Conservation (phyloP, 2,329 filamentous ascomycete genomes). For the Mycosphaerella arachidis region DNA sequence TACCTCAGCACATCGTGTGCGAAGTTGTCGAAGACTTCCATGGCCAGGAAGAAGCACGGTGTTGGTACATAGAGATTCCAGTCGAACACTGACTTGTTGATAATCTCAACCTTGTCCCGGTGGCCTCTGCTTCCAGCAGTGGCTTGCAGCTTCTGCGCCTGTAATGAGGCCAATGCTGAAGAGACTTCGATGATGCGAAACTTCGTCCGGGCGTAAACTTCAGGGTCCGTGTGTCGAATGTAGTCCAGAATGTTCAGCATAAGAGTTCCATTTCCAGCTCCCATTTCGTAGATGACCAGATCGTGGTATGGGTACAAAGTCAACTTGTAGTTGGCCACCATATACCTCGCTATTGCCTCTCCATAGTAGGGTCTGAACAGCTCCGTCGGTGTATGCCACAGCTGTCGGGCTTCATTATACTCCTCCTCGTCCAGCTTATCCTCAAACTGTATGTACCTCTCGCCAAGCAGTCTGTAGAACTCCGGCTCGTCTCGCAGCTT, state of each 20-base stretch:
- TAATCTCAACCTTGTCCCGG: conserved; percentile 80
- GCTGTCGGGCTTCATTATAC: conserved; percentile 72
- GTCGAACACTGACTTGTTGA: conserved; percentile 92
- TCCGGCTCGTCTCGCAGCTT: conserved; percentile 75
- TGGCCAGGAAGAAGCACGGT: conserved; percentile 94
- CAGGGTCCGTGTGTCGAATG: conserved; percentile 81
- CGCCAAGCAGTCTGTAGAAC: conserved; percentile 71
- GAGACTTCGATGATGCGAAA: conserved; percentile 98
- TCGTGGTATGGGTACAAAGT: conserved; percentile 93
- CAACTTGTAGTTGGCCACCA: conserved; percentile 93
- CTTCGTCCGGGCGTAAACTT: conserved; percentile 88
- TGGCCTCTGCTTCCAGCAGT: conserved; percentile 70
- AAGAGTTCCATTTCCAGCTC: conserved; percentile 90
- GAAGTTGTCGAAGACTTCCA: conserved; percentile 99
- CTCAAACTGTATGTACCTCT: conserved; percentile 85
- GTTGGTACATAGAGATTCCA: conserved; percentile 84
- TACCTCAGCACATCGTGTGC: conserved; percentile 92
- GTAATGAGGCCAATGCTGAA: conserved; percentile 69
- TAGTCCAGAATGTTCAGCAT: conserved; percentile 99
- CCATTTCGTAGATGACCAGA: conserved; percentile 97
- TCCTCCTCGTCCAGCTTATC: conserved; percentile 72
- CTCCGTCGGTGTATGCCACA: conserved; percentile 98
- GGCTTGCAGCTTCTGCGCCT: conserved; percentile 64
- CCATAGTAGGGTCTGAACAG: conserved; percentile 95
- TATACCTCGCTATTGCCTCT: conserved; percentile 92